Evolutionary conservation across 345 rosid species (phyloP).

Genomic region (Eutrema heterophyllum): DNA sequence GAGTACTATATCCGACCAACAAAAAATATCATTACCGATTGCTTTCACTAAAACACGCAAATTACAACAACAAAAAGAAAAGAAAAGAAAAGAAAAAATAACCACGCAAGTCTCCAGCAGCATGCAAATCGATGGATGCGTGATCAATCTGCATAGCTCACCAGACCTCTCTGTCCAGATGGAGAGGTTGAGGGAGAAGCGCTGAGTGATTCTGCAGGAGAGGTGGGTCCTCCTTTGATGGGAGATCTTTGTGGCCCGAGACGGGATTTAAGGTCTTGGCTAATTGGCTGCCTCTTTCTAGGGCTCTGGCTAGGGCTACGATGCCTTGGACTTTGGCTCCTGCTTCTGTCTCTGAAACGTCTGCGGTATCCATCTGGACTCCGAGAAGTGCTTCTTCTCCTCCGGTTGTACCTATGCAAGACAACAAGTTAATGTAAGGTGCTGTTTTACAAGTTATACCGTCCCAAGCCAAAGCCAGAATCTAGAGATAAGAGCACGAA

Average conservation of each 20-base stretch:
- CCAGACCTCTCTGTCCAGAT: conserved; percentile 63
- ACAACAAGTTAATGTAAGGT: neutral
- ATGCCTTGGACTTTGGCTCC: conserved; percentile 55
- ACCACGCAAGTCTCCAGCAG: neutral
- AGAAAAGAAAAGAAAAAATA: no score
- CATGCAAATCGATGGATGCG: neutral
- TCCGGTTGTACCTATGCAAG: conserved; percentile 42
- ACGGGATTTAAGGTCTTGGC: conserved; percentile 68
- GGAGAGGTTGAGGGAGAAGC: conserved; percentile 65
- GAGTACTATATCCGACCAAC: neutral
- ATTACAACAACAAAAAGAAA: neutral
- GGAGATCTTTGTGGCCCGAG: conserved; percentile 55
- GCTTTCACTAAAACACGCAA: neutral
- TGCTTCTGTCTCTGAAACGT: conserved; percentile 41
- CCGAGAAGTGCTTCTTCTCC: conserved; percentile 55
- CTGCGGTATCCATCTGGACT: conserved; percentile 57
- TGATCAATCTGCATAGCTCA: conserved; percentile 74
- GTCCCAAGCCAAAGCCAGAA: neutral
- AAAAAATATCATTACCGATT: neutral
- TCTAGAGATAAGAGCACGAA: conserved; percentile 28
- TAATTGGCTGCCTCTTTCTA: conserved; percentile 50
- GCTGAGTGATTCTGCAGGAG: conserved; percentile 43
- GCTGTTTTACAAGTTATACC: conserved; percentile 1
- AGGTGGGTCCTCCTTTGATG: conserved; percentile 29
- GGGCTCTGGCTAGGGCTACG: conserved; percentile 51